Evolutionary conservation across 2,329 filamentous ascomycete species (phyloP), one percentile per base, ranked within the genome.

Genomic region (Coniochaeta prunicola): DNA sequence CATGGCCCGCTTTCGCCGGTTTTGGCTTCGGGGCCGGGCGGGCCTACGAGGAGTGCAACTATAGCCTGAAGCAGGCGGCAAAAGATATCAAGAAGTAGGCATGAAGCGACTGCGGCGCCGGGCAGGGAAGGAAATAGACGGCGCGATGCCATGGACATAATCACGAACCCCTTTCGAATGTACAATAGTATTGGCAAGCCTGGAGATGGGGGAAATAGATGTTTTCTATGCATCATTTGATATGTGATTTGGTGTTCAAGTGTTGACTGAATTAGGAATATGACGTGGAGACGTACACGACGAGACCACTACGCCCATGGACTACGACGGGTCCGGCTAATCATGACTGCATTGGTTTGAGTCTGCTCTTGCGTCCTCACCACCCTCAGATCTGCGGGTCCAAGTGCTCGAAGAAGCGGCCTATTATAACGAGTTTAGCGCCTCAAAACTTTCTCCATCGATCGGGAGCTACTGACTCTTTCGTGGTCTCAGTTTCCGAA

Each of bases 21-120:
- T 83, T 93, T 58, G 94, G 94, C 59, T 97, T 99, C 74, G 94
- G 96, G 73, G 92, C 92, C 64, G 94, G 94, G 69, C 87, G 96
- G 70, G 94, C 94, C 60, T 99, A 96, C 81, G 94, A 99, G 77
- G 94, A 99, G 81, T 97, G 94, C 78, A 96, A 99, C 80, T 90
- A 83, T 79, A 88, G 80, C 77, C 73, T 87, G 68, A 87, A 86
- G 76, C 79, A 81, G 71, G 82, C 83, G 36, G 79, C 82, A 50
- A 77, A 77, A 67, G 81, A 84, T 59, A 75, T 85, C 66, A 82
- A 80, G 76, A 81, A 76, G 71, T 75, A 77, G 68, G 74, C 76
- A 69, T 80, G 71, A 70, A 17, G 28, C 5, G 6, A 9, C 17
- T 3, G 36, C 36, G 19, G 36, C 36, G n/a, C n/a, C 24, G 45